Conservation (phyloP, 2,329 filamentous ascomycete species). For the Leptographium wingfieldii region DNA sequence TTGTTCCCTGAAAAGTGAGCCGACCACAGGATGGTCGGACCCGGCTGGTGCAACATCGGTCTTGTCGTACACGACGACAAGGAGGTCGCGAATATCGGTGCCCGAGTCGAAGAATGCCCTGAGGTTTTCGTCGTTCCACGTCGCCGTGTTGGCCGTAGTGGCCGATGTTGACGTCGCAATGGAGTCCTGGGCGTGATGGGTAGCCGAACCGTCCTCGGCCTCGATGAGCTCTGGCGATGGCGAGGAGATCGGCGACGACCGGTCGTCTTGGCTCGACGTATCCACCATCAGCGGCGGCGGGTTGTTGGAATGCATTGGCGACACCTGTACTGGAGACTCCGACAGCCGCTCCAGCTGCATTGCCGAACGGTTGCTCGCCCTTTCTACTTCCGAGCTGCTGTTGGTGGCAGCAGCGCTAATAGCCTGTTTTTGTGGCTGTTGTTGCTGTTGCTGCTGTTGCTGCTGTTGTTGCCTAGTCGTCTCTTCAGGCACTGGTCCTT, state of each 20-base stretch:
- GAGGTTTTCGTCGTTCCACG: constrained; percentile 80
- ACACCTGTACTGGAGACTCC: constrained; percentile 47
- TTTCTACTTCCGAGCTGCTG: constrained; percentile 5
- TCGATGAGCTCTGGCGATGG: constrained; percentile 50
- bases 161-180: constrained; percentile 42
- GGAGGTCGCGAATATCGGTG: constrained; percentile 75
- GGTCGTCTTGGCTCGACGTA: constrained; percentile 53
- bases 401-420: neutral
- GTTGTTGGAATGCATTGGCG: constrained; percentile 30
- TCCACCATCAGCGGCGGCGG: constrained; percentile 58
- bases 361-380: neutral
- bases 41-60: constrained; percentile 67
- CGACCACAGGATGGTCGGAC: constrained; percentile 74
- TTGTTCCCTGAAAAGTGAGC: constrained; percentile 72
- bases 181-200: constrained; percentile 31
- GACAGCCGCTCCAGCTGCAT: constrained; percentile 35
- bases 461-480: neutral
- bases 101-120: constrained; percentile 85
- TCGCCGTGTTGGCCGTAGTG: constrained; percentile 28
- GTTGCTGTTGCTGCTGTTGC: constrained; percentile 5
- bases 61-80: constrained; percentile 88
- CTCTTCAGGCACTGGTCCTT: constrained; percentile 8
- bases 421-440: constrained; percentile 16
- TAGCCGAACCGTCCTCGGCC: constrained; percentile 26
- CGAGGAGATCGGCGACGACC: constrained; percentile 49